Percentiles rank a stretch among this genome's conserved stretches.
phyloP scores from a whole-genome alignment of 768 basidiomycete genomes.

The Suillus discolor region DNA sequence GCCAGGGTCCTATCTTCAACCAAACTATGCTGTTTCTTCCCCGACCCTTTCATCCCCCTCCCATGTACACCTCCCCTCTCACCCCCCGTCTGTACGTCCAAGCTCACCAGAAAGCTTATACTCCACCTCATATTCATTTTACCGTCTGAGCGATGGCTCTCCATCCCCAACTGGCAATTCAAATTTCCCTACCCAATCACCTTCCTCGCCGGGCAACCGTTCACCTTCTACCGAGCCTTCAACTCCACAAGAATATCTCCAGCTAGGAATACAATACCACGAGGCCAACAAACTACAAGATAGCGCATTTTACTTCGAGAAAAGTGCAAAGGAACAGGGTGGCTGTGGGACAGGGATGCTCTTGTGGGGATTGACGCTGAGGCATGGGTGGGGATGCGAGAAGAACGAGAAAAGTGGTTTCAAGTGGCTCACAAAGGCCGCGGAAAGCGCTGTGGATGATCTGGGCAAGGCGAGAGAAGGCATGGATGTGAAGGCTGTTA shows the following conservation, averaged over 20 bases:
- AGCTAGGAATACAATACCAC: conserved; percentile 77
- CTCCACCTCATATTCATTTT: conserved; percentile 64
- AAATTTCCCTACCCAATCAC: conserved; percentile 9
- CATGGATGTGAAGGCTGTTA: conserved; percentile 54
- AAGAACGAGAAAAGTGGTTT: conserved; percentile 82
- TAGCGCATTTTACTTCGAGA: conserved; percentile 75
- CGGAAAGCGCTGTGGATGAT: conserved; percentile 78
- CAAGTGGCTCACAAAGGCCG: conserved; percentile 81
- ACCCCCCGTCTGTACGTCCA: conserved; percentile 39
- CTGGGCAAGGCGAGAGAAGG: conserved; percentile 64
- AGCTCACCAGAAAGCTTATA: conserved; percentile 50
- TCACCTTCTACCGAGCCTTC: conserved; percentile 23
- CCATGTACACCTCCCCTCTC: conserved; percentile 26
- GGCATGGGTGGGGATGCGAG: conserved; percentile 87
- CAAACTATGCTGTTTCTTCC: conserved; percentile 17
- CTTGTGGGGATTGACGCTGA: conserved; percentile 85
- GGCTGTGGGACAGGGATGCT: conserved; percentile 91
- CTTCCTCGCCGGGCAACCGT: conserved; percentile 20
- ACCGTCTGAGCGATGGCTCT: conserved; percentile 50
- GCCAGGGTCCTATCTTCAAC: conserved; percentile 16
- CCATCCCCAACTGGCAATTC: conserved; percentile 46
- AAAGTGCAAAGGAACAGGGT: conserved; percentile 69
- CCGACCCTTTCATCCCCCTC: conserved; percentile 18
- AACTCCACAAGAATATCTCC: conserved; percentile 69
- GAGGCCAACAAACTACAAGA: conserved; percentile 71